Evolutionary conservation across 768 basidiomycete genomes (phyloP), one percentile per base, ranked within the genome.

Genomic region (Mycena galopus): DNA sequence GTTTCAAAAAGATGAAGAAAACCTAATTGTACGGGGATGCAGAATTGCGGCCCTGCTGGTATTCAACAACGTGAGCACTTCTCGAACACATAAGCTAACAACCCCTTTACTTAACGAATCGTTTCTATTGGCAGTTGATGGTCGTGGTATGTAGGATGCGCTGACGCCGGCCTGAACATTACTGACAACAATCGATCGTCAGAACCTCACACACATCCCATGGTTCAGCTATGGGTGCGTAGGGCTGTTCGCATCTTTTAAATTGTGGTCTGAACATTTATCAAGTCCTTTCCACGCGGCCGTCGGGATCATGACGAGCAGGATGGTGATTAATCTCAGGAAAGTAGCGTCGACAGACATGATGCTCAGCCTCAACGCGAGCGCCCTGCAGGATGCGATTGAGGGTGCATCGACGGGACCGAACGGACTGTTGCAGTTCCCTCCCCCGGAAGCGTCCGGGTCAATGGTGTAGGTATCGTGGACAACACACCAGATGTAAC

Each of bases 161-260:
- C 3, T 17, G n/a, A n/a, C n/a, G 7, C 71, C 55, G 29, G n/a
- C 37, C 0, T 70, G 7, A 50, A 39, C 12, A 5, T 29, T 12
- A 56, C 27, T 57, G 25, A 32, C 35, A 23, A n/a, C 35, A 10
- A 3, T n/a, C 32, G 9, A 3, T n/a, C 32, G n/a, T 21, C 51
- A 87, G 85, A 84, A 82, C 19, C 73, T 83, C 4, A 86, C 86
- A 0, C 79, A 80, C 44, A 86, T 88, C 47, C 87, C 86, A 2
- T 88, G 87, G 87, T 87, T 88, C 67, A 85, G 87, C 67, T 86
- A 85, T 74, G 83, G 79, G 84, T 83, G 71, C 32, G 80, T 75
- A 10, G 4, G 47, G 19, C 27, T 9, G 7, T 30, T 23, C 57
- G 14, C 66, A 6, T 39, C 44, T 58, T 37, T 16, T 3, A 17